Conservation (phyloP, 768 basidiomycete species). For the Russula griseocarnosa region DNA sequence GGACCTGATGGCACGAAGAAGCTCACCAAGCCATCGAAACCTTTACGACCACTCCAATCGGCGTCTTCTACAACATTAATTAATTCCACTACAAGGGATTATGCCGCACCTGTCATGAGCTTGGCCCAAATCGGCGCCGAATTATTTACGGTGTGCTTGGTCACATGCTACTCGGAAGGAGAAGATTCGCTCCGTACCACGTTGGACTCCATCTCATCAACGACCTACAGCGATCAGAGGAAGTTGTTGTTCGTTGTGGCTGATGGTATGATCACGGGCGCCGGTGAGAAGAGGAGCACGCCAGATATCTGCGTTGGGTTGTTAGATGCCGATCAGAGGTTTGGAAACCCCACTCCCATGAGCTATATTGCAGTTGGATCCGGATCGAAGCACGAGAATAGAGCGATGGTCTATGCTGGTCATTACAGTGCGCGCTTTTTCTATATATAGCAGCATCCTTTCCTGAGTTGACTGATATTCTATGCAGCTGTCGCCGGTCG, state of each 20-base stretch:
- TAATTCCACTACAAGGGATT: conserved; percentile 38
- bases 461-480: not conserved
- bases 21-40: conserved; percentile 46
- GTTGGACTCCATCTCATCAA: conserved; percentile 86
- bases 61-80: conserved; percentile 53
- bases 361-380: conserved; percentile 86
- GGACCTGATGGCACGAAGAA: conserved; percentile 50
- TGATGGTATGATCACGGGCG: conserved; percentile 98
- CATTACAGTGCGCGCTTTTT: conserved; percentile 78
- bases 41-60: conserved; percentile 48
- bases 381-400: conserved; percentile 84
- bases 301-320: conserved; percentile 94
- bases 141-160: conserved; percentile 90
- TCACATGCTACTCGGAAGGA: conserved; percentile 98
- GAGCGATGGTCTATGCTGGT: conserved; percentile 99
- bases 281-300: conserved; percentile 91
- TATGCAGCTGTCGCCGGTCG: conserved; percentile 70
- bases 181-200: conserved; percentile 89
- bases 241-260: conserved; percentile 93
- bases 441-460: not conserved
- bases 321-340: conserved; percentile 89
- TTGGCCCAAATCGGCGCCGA: conserved; percentile 91
- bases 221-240: conserved; percentile 86
- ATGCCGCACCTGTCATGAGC: conserved; percentile 65
- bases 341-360: conserved; percentile 96